Evolutionary conservation across 768 basidiomycete species (phyloP).

Genomic region (Boletellus sp.): DNA sequence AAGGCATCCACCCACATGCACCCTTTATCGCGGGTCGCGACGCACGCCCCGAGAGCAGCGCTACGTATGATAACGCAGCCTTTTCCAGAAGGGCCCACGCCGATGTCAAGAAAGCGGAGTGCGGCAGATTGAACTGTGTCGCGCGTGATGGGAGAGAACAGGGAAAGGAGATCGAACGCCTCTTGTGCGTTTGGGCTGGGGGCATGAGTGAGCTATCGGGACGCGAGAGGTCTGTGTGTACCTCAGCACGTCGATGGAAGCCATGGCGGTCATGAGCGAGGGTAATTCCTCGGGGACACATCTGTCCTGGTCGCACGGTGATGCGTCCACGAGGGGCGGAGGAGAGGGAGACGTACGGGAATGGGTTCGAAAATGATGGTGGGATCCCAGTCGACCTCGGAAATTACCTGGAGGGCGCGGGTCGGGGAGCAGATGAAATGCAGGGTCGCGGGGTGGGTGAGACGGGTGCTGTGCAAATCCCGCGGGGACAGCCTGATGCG

Average conservation of each 20-base stretch:
- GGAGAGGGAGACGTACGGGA: slow-evolving; percentile 49
- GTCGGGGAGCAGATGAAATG: slow-evolving; percentile 87
- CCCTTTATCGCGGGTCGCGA: slow-evolving; percentile 41
- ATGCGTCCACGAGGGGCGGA: neutral
- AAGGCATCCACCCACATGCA: slow-evolving; percentile 72
- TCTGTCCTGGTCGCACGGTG: slow-evolving; percentile 48
- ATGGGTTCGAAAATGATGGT: slow-evolving; percentile 81
- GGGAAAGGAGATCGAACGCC: slow-evolving; percentile 63
- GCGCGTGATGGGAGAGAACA: slow-evolving; percentile 41
- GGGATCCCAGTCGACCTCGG: slow-evolving; percentile 69
- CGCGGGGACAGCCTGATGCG: slow-evolving; percentile 66
- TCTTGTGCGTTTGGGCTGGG: slow-evolving; percentile 84
- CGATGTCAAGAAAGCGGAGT: slow-evolving; percentile 53
- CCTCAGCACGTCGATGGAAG: slow-evolving; percentile 67
- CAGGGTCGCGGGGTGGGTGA: slow-evolving; percentile 50
- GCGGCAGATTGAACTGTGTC: slow-evolving; percentile 65
- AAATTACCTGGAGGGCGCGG: slow-evolving; percentile 63
- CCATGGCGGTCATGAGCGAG: slow-evolving; percentile 57
- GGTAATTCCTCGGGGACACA: slow-evolving; percentile 78
- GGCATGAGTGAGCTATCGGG: slow-evolving; percentile 7
- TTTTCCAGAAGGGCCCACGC: slow-evolving; percentile 45
- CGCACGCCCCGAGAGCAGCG: slow-evolving; percentile 68
- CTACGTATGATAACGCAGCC: slow-evolving; percentile 74
- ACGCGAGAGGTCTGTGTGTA: slow-evolving; percentile 23
- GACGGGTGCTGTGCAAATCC: slow-evolving; percentile 55